These are phyloP conservation scores for Curvularia verruculosa DNA, from an alignment of 2,329 filamentous ascomycete species.

Conservation along the genomic window DNA sequence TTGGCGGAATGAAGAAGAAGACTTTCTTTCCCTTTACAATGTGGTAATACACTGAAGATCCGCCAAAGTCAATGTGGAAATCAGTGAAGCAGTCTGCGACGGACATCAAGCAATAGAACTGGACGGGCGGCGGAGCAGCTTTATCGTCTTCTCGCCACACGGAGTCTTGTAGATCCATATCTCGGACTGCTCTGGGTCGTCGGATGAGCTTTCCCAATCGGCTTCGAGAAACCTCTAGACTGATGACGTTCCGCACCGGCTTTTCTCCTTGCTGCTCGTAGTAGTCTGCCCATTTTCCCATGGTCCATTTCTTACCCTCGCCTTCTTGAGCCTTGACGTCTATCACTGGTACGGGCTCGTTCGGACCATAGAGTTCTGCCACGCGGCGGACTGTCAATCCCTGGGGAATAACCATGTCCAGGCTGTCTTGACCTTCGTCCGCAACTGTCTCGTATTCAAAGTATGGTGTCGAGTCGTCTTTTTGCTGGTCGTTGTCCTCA, in stretches of 20 bases:
- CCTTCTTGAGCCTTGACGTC: slow-evolving; percentile 73
- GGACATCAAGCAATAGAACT: slow-evolving; percentile 74
- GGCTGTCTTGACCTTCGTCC: slow-evolving; percentile 68
- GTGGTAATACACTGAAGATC: slow-evolving; percentile 73
- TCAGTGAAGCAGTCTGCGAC: slow-evolving; percentile 74
- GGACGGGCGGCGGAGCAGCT: slow-evolving; percentile 66
- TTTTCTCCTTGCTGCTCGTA: slow-evolving; percentile 69
- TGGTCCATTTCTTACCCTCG: slow-evolving; percentile 68
- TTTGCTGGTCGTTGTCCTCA: slow-evolving; percentile 31
- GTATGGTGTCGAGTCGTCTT: slow-evolving; percentile 31
- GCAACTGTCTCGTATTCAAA: slow-evolving; percentile 57
- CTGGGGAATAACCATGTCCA: slow-evolving; percentile 72
- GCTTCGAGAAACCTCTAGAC: slow-evolving; percentile 69
- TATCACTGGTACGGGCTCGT: slow-evolving; percentile 69
- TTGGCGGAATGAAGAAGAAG: slow-evolving; percentile 74
- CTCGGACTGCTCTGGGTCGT: slow-evolving; percentile 68
- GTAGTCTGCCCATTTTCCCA: slow-evolving; percentile 70
- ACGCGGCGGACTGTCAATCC: slow-evolving; percentile 68
- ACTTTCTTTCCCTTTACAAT: slow-evolving; percentile 72
- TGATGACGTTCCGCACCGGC: slow-evolving; percentile 71
- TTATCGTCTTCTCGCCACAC: slow-evolving; percentile 63
- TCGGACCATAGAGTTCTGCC: slow-evolving; percentile 67
- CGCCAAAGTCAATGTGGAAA: slow-evolving; percentile 75
- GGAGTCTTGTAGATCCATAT: slow-evolving; percentile 63
- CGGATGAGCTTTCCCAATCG: slow-evolving; percentile 66